Conservation (phyloP, 1,139 yeast species). For the Pichia sp. region DNA sequence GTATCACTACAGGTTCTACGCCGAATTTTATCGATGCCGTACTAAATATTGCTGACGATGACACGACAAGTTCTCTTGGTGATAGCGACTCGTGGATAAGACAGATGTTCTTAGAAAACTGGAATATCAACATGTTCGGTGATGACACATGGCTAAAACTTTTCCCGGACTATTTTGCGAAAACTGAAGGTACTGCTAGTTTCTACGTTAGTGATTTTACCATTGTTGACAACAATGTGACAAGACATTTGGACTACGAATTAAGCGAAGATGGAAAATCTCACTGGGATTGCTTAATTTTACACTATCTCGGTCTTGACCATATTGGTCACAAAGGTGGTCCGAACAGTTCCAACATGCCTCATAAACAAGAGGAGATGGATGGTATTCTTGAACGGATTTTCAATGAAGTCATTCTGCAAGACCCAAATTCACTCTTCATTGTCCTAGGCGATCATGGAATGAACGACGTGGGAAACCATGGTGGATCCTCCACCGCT, state of each 20-base stretch:
- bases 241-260: conserved; percentile 70
- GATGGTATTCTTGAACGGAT: conserved; percentile 57
- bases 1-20: conserved; percentile 76
- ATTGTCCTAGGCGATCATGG: conserved; percentile 93
- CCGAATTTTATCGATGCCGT: conserved; percentile 84
- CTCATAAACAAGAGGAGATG: conserved; percentile 78
- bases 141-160: conserved; percentile 97
- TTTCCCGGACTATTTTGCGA: conserved; percentile 63
- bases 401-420: conserved; percentile 41
- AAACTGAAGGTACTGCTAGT: conserved; percentile 83
- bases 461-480: conserved; percentile 91
- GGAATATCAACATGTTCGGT: conserved; percentile 77
- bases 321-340: conserved; percentile 99
- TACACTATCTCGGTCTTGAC: conserved; percentile 89
- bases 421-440: conserved; percentile 54
- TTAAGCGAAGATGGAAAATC: conserved; percentile 33
- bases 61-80: conserved; percentile 66
- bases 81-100: conserved; percentile 84
- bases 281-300: conserved; percentile 78
- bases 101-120: conserved; percentile 48
- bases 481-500: conserved; percentile 90
- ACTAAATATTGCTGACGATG: conserved; percentile 88
- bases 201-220: conserved; percentile 93
- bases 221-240: conserved; percentile 89
- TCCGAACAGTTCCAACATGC: conserved; percentile 75